A percentile compares a stretch with the other conserved stretches of the same genome.
Evolutionary conservation across 2,329 filamentous ascomycete genomes (phyloP).

Genomic region (Aspergillus pseudoterreus): DNA sequence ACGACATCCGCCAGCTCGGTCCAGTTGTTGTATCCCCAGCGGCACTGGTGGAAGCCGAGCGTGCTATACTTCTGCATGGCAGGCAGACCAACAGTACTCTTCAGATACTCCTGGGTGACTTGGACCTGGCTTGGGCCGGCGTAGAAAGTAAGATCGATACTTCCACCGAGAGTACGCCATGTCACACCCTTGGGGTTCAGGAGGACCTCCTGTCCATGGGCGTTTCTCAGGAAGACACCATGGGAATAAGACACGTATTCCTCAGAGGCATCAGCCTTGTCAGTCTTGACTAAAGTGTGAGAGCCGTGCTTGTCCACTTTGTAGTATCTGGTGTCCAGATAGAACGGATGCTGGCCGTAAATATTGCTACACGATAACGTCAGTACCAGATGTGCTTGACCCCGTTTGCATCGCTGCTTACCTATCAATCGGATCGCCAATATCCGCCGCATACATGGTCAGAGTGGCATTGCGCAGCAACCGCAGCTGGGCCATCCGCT

Average conservation of each 20-base stretch:
- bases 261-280: constrained; percentile 50
- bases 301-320: constrained; percentile 48
- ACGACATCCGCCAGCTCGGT: constrained; percentile 59
- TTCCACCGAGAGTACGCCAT: constrained; percentile 72
- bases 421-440: constrained; percentile 52
- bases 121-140: constrained; percentile 66
- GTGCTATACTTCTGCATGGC: constrained; percentile 79
- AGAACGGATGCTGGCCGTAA: constrained; percentile 75
- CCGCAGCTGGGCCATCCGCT: constrained; percentile 67
- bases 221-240: constrained; percentile 72
- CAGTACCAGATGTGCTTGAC: background rate
- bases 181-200: constrained; percentile 63
- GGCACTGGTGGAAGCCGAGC: constrained; percentile 78
- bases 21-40: constrained; percentile 79
- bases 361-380: constrained; percentile 51
- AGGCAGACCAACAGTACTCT: constrained; percentile 64
- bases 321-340: constrained; percentile 75
- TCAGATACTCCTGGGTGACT: constrained; percentile 68
- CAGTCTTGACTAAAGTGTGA: constrained; percentile 51
- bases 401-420: constrained; percentile 16
- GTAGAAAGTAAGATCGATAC: constrained; percentile 76
- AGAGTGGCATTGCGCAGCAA: constrained; percentile 71
- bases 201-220: constrained; percentile 71
- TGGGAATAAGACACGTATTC: constrained; percentile 67
- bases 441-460: constrained; percentile 66